Evolutionary conservation across 345 rosid genomes (phyloP), one percentile per base, ranked within the genome.

Genomic region (Hypericum androsaemum): DNA sequence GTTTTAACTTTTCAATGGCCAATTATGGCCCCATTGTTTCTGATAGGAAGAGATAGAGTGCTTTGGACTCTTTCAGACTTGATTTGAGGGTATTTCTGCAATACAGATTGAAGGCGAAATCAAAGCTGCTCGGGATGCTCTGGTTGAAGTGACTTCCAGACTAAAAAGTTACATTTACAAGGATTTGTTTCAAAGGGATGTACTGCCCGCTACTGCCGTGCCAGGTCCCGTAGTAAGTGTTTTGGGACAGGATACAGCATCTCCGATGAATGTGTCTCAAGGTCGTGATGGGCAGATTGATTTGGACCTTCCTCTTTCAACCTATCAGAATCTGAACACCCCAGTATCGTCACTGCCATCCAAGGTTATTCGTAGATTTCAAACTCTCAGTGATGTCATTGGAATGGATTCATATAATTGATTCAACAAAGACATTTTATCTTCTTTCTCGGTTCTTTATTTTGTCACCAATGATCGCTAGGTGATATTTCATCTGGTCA

Each of bases 51-150:
- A 22, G 32, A 22, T 22, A 22, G 32, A 22, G 32, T 22, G 32
- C 32, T 22, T 22, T 22, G 4, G 32, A 22, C 32, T 22, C 32
- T 22, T 22, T 4, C 32, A 22, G 32, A 22, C 32, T 22, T 22
- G 32, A 4, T 22, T 22, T 22, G 32, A 22, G 1, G 32, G 32
- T 22, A 22, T 22, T 22, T 22, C 32, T 22, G 32, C 32, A 1
- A 4, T 57, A 52, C 84, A 92, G 99, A 94, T 94, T 60, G 78
- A 76, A 54, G 99, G 99, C 37, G 99, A 94, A 63, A 86, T 94
- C 60, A 79, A 37, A 70, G 83, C 88, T 47, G 97, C 97, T 56
- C 82, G 99, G 44, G 74, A 80, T 53, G 99, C 97, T 63, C 97
- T 94, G 64, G 79, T 88, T 53, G 97, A 88, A 72, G 71, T 94